phyloP scores from a whole-genome alignment of 208 protist genomes.

The Trypanosoma caninum region DNA sequence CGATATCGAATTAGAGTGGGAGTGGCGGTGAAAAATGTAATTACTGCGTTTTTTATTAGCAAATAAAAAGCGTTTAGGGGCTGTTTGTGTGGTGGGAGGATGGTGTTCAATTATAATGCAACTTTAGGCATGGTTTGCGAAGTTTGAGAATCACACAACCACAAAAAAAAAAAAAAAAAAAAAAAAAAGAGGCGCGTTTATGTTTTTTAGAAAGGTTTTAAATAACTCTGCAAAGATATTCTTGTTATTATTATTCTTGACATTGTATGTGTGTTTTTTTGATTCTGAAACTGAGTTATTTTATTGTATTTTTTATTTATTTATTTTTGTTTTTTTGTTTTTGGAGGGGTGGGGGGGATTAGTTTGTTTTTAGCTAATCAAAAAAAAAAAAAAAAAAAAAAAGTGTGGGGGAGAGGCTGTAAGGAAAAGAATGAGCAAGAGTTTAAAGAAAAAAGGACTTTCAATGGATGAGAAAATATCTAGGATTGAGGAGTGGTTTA shows the following conservation, averaged over 20 bases:
- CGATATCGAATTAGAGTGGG: background rate
- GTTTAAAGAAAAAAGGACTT: conserved; percentile 68
- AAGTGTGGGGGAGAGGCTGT: background rate
- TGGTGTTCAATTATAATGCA: too few species aligned
- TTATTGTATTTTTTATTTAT: background rate
- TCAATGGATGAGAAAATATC: conserved; percentile 81
- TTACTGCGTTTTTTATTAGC: too few species aligned
- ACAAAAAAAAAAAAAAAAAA: background rate
- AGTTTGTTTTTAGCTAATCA: too few species aligned
- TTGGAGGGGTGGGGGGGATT: background rate
- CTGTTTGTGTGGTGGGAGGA: too few species aligned
- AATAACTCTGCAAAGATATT: too few species aligned
- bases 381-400: background rate
- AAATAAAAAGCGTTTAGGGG: too few species aligned
- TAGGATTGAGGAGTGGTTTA: conserved; percentile 61
- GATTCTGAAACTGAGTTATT: background rate
- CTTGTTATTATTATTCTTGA: background rate
- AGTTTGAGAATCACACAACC: background rate
- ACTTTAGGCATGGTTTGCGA: too few species aligned
- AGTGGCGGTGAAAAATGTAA: too few species aligned
- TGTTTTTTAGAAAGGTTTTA: too few species aligned
- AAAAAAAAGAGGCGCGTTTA: too few species aligned
- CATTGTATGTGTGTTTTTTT: background rate
- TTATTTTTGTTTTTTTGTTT: background rate
- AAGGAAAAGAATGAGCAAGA: conserved; percentile 15